Base-by-base conservation (phyloP, 1,284 basidiomycete species). In the Papiliotrema nemorosa region DNA sequence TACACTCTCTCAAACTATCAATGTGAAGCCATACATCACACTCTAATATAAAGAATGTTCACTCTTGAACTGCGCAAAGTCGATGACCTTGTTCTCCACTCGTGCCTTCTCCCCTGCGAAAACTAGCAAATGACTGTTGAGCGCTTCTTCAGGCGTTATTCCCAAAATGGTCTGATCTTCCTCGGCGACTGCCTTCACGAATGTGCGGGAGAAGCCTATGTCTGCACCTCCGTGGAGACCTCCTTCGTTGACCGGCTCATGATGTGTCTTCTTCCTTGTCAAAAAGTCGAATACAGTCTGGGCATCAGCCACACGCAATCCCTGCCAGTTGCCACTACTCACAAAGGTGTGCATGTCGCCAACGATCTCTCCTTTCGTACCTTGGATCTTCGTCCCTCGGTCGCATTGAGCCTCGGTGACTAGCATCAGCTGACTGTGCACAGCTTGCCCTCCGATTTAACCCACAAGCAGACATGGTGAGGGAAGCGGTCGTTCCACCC, bases 221-320 rank as follows among this genome's bases (percentile, higher is more conserved):
- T 90, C 88, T 2, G 88, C 88, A 29, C 88, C 88, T 20, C 87
- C 87, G 63, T 90, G 88, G 0, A 82, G 81, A 16, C 85, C 84
- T 3, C 82, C 81, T 45, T 85, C 82, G 41, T 67, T 26, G n/a
- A 49, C 67, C 26, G 87, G 86, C n/a, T 61, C 60, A 66, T 81
- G 76, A 5, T 60, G 70, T 48, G 75, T 81, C 31, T 69, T 77
- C 43, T 72, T 44, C 20, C 54, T 49, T 29, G 81, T 83, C 46
- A 81, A 78, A 71, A 90, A 90, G 73, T 90, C 82, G 20, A 81
- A 85, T 18, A 87, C 81, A n/a, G 82, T 60, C 53, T 58, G 40
- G 5, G n/a, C 7, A 22, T n/a, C 26, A 33, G 26, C 25, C 6
- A 9, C 2, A 21, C 16, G 25, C 4, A 21, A 16, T 21, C 29